Evolutionary conservation across 495 filamentous ascomycete species (phyloP).

Genomic region (Talaromyces ruber): DNA sequence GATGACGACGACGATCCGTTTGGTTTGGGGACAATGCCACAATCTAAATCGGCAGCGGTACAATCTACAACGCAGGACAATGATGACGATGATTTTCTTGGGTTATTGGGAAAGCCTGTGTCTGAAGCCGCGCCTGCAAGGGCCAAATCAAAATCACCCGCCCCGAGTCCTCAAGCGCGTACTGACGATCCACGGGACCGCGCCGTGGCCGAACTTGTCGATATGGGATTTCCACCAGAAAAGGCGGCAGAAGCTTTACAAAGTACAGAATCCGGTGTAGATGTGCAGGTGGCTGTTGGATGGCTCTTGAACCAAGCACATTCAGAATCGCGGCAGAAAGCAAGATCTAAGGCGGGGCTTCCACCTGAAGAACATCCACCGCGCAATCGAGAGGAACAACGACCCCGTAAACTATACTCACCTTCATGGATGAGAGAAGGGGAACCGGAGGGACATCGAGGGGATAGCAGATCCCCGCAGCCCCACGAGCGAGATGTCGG

Average conservation of each 20-base stretch:
- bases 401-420: conserved; percentile 25
- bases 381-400: conserved; percentile 22
- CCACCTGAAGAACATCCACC: neutral
- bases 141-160: conserved; percentile 31
- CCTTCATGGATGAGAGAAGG: conserved; percentile 39
- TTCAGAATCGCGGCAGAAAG: conserved; percentile 55
- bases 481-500: conserved; percentile 66
- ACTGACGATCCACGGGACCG: conserved; percentile 59
- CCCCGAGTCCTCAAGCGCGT: conserved; percentile 17
- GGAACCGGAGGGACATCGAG: conserved; percentile 11
- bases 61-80: conserved; percentile 15
- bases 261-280: conserved; percentile 66
- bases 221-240: conserved; percentile 87
- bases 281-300: conserved; percentile 82
- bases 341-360: conserved; percentile 15
- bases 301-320: conserved; percentile 91
- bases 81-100: conserved; percentile 79
- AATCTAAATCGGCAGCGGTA: conserved; percentile 28
- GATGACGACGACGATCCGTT: conserved; percentile 74
- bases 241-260: conserved; percentile 69
- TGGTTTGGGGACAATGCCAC: conserved; percentile 59
- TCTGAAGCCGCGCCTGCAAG: conserved; percentile 56
- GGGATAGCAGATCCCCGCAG: conserved; percentile 48
- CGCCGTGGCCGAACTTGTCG: conserved; percentile 82
- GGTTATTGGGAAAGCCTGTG: conserved; percentile 77